phyloP scores from a whole-genome alignment of 2,329 filamentous ascomycete genomes.

The Colletotrichum sp. region DNA sequence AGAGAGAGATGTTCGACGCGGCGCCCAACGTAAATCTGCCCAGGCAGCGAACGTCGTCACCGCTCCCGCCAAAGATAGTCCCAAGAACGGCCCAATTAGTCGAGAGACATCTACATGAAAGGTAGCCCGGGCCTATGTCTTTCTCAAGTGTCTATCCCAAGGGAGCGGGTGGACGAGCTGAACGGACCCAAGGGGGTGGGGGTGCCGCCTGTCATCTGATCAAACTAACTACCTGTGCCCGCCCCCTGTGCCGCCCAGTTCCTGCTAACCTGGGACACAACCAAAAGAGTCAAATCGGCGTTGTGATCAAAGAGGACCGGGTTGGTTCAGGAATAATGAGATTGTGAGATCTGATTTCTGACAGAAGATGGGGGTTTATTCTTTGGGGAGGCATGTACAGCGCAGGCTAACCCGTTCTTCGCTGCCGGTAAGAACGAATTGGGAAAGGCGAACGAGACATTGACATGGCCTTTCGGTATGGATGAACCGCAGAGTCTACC shows the following conservation, averaged over 20 bases:
- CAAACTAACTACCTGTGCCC: not conserved
- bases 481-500: not conserved
- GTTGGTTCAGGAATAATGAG: not conserved
- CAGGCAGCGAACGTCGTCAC: not conserved
- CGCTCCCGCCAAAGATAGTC: not conserved
- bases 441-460: not conserved
- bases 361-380: not conserved
- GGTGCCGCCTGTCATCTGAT: not conserved
- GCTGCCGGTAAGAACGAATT: not conserved
- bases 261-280: not conserved
- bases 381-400: not conserved
- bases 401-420: not conserved
- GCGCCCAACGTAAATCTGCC: not conserved
- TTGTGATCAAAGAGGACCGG: not conserved
- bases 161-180: not conserved
- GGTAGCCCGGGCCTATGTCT: not conserved
- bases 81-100: not conserved
- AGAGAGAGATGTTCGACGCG: not conserved
- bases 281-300: not conserved
- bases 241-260: not conserved
- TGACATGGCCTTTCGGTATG: not conserved
- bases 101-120: not conserved
- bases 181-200: not conserved
- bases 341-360: conserved; percentile 4
- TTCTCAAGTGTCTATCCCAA: not conserved